phyloP scores from a whole-genome alignment of 805 yeast genomes.

The Nakazawaea siamensis region DNA sequence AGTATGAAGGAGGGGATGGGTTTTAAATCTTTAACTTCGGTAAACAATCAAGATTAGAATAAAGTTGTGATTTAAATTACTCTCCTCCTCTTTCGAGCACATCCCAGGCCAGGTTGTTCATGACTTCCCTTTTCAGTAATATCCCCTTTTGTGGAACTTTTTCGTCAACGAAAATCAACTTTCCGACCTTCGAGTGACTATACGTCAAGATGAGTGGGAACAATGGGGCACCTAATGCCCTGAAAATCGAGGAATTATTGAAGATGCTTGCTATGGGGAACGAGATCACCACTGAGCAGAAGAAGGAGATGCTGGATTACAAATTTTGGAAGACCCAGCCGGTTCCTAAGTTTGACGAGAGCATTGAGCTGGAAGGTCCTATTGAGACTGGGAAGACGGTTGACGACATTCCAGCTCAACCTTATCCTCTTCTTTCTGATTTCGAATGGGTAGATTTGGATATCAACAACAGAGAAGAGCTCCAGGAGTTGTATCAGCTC shows the following conservation, averaged over 20 bases:
- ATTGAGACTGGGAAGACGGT: conserved; percentile 64
- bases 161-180: too few species aligned
- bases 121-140: too few species aligned
- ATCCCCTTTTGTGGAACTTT: too few species aligned
- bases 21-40: too few species aligned
- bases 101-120: too few species aligned
- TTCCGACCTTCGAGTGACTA: too few species aligned
- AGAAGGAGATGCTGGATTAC: conserved; percentile 77
- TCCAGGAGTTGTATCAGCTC: conserved; percentile 72
- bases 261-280: conserved; percentile 44
- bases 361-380: conserved; percentile 66
- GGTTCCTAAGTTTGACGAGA: conserved; percentile 69
- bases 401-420: conserved; percentile 61
- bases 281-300: conserved; percentile 46
- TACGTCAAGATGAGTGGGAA: not conserved
- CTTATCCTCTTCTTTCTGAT: conserved; percentile 63
- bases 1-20: too few species aligned
- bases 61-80: too few species aligned
- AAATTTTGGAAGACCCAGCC: conserved; percentile 99
- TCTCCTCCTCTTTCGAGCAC: too few species aligned
- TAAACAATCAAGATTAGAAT: too few species aligned
- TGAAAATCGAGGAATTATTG: conserved; percentile 52
- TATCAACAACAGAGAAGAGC: conserved; percentile 39
- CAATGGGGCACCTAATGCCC: not conserved
- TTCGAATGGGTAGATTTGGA: conserved; percentile 90